Base-by-base conservation (phyloP, 129 eudicot species). In the Gnaphalium uliginosum region DNA sequence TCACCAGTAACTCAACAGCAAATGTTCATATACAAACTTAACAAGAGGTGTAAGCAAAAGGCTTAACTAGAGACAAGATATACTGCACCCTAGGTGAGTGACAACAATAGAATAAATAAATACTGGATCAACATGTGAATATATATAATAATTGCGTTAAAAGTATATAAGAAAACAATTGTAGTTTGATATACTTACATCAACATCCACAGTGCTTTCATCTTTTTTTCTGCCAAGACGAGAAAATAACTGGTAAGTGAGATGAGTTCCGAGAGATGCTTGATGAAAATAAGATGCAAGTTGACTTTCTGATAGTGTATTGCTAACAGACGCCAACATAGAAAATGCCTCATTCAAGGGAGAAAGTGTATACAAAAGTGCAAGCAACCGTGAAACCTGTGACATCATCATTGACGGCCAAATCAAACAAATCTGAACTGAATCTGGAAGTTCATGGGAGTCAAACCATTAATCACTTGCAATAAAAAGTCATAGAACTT, bases 241-340 rank as follows among this genome's bases (percentile, higher is more conserved):
- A 30, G 84, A 83, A 74, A 85, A 74, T 68, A 87, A 66, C 71
- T 78, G 89, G 53, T 87, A 87, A 76, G 79, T 85, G 62, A 89
- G 87, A 77, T 87, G 90, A 71, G 87, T 81, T 48, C 99, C 96
- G 66, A 95, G 80, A 6, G 97, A 89, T 3, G 92, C 94, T 86
- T 95, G 99, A 84, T 91, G 99, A 51, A 91, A 95, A 74, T 82
- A 95, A 0, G 97, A 81, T 6, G 96, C 97, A 97, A 89, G 87
- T 29, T 81, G 93, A 64, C 91, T 86, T 76, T 81, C 95, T 59
- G 85, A 83, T 43, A 86, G 69, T 54, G 53, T 75, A 27, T 79
- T 73, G 54, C 74, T 53, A 62, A 87, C 71, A 76, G 79, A 72
- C 9, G 53, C 19, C 63, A 80, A 37, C 77, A 70, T 29, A 61